A percentile compares a stretch with the other conserved stretches of the same genome.
phyloP scores from a whole-genome alignment of 441 rosid species.

The Raphanus hybrid region DNA sequence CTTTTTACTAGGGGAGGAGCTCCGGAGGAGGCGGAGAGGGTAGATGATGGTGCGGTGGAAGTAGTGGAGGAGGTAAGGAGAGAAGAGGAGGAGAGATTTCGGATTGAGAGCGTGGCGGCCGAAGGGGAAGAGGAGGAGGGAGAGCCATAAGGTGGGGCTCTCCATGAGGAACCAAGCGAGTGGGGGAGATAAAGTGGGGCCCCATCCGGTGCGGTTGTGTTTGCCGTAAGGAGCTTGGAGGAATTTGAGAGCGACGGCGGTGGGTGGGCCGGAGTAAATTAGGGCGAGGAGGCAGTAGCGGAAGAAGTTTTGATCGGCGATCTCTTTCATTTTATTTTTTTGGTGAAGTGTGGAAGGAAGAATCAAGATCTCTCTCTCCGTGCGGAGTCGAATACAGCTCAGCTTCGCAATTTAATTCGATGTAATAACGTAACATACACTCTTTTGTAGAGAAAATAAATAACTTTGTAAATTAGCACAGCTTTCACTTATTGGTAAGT shows the following conservation, averaged over 20 bases:
- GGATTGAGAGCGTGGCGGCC: conserved; percentile 65
- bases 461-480: background rate
- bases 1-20: background rate
- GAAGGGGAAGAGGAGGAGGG: conserved; percentile 64
- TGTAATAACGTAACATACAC: background rate
- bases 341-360: too few relatives aligned
- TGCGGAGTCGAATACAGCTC: too few relatives aligned
- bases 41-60: conserved; percentile 76
- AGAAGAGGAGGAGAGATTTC: conserved; percentile 58
- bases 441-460: background rate
- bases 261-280: conserved; percentile 64
- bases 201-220: conserved; percentile 91
- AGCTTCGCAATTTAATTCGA: too few relatives aligned
- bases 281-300: conserved; percentile 52
- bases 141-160: conserved; percentile 79
- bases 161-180: conserved; percentile 95
- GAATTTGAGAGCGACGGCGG: conserved; percentile 65
- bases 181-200: conserved; percentile 71
- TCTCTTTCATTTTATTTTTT: conserved; percentile 30
- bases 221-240: conserved; percentile 92
- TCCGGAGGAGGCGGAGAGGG: conserved; percentile 66
- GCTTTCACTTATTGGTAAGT: background rate
- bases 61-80: conserved; percentile 82
- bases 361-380: too few relatives aligned
- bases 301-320: conserved; percentile 54